A percentile compares a stretch with the other conserved stretches of the same genome.
These are phyloP conservation scores for Leishmania tropica DNA, from an alignment of 208 protist species.

Conservation along the genomic window DNA sequence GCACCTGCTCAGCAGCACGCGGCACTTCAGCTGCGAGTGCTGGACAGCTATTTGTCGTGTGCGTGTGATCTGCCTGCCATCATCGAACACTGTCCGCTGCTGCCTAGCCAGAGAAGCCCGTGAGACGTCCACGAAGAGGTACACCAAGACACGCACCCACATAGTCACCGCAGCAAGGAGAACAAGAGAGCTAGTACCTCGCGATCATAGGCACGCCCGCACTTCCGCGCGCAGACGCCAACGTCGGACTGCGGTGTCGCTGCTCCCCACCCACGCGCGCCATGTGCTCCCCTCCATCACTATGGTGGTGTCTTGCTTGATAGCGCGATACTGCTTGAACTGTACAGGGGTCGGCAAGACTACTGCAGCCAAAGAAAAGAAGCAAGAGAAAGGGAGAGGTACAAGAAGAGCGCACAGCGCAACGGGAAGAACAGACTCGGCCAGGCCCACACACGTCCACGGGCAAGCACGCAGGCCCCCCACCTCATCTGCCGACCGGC, in stretches of 20 bases:
- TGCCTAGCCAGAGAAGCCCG: not conserved
- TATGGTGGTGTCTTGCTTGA: not conserved
- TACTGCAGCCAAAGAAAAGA: not conserved
- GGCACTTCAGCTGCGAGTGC: not conserved
- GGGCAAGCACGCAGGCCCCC: not conserved
- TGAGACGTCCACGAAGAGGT: not conserved
- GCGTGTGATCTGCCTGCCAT: not conserved
- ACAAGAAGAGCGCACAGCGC: not conserved
- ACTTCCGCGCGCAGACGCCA: not conserved
- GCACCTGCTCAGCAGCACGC: not conserved
- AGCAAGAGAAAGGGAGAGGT: not conserved
- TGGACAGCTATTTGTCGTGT: not conserved
- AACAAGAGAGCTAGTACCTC: not conserved
- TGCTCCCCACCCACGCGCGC: not conserved
- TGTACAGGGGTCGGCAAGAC: not conserved
- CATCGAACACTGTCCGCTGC: not conserved
- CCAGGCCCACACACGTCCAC: not conserved
- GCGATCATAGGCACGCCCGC: not conserved
- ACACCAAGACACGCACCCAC: not conserved
- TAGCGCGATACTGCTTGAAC: not conserved
- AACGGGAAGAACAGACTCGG: not conserved
- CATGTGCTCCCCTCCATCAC: not conserved
- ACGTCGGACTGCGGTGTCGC: not conserved
- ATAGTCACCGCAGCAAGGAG: not conserved
- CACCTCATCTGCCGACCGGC: not conserved